These are phyloP conservation scores for Davidsoniella virescens DNA, from an alignment of 2,329 filamentous ascomycete species.

Conservation along the genomic window DNA sequence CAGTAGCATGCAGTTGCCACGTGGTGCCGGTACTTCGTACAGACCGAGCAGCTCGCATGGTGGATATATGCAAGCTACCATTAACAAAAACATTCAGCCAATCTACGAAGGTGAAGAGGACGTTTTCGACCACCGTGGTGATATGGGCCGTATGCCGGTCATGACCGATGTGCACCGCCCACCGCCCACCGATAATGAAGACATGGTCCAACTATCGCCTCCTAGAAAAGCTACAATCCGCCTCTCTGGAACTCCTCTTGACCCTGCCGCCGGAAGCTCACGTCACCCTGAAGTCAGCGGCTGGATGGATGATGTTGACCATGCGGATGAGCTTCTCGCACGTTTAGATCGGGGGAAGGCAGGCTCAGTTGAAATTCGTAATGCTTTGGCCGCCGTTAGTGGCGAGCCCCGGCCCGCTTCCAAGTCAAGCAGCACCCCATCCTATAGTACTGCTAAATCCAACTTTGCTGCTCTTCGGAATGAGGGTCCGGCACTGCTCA, in stretches of 20 bases:
- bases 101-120: slow-evolving; percentile 45
- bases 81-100: slow-evolving; percentile 30
- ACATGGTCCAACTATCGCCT: background rate
- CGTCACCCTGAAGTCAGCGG: slow-evolving; percentile 37
- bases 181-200: slow-evolving; percentile 6
- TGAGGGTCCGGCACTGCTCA: slow-evolving; percentile 34
- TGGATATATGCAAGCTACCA: slow-evolving; percentile 16
- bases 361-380: slow-evolving; percentile 11
- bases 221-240: background rate
- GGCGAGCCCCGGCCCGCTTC: slow-evolving; percentile 22
- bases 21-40: background rate
- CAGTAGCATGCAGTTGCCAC: slow-evolving; percentile 14
- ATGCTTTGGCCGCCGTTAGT: slow-evolving; percentile 14
- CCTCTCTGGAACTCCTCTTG: slow-evolving; percentile 11
- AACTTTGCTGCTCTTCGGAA: slow-evolving; percentile 35
- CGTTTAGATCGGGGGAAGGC: slow-evolving; percentile 22
- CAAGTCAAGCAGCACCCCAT: slow-evolving; percentile 24
- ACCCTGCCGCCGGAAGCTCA: slow-evolving; percentile 15
- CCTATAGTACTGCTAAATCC: slow-evolving; percentile 37
- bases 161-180: slow-evolving; percentile 9
- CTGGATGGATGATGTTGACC: slow-evolving; percentile 41
- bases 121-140: slow-evolving; percentile 14
- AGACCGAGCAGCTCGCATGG: slow-evolving; percentile 11
- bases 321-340: slow-evolving; percentile 34
- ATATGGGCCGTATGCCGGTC: background rate